Conservation (phyloP, 208 protist genomes). For the Trypanosoma lewisi region DNA sequence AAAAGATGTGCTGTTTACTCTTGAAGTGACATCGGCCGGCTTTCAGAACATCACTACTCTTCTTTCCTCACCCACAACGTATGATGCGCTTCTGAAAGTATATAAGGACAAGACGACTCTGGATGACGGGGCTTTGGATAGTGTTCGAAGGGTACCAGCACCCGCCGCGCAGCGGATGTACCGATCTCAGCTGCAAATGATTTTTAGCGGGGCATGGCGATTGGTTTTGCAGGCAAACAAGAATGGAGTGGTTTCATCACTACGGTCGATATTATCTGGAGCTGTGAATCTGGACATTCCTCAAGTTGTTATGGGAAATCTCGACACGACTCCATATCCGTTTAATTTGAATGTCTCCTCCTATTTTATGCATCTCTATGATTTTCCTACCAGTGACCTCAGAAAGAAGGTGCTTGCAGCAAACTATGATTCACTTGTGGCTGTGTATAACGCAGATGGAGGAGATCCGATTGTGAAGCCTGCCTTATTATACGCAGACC, state of each 20-base stretch:
- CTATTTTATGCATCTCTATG: conserved; percentile 1
- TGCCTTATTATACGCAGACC: neutral
- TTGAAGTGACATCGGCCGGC: conserved; percentile 4
- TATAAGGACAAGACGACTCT: neutral
- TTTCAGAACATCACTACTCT: conserved; percentile 12
- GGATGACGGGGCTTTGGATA: neutral
- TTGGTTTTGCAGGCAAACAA: conserved; percentile 9
- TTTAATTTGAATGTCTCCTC: conserved; percentile 7
- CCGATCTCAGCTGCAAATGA: conserved; percentile 3
- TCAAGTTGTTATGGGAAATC: conserved; percentile 5
- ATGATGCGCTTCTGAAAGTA: neutral
- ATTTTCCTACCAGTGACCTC: neutral
- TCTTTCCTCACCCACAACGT: neutral
- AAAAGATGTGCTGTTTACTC: neutral
- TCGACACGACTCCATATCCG: conserved; percentile 6
- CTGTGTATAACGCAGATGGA: conserved; percentile 4
- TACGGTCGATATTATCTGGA: neutral
- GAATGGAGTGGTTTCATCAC: neutral
- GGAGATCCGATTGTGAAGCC: conserved; percentile 7
- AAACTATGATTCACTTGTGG: neutral
- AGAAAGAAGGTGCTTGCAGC: neutral
- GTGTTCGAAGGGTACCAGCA: neutral
- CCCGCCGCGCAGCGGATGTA: neutral
- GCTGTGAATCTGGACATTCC: neutral
- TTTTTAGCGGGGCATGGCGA: conserved; percentile 20